A percentile compares a stretch with the other conserved stretches of the same genome.
phyloP scores from a whole-genome alignment of 2,329 filamentous ascomycete species.

The Monosporascus sp. region DNA sequence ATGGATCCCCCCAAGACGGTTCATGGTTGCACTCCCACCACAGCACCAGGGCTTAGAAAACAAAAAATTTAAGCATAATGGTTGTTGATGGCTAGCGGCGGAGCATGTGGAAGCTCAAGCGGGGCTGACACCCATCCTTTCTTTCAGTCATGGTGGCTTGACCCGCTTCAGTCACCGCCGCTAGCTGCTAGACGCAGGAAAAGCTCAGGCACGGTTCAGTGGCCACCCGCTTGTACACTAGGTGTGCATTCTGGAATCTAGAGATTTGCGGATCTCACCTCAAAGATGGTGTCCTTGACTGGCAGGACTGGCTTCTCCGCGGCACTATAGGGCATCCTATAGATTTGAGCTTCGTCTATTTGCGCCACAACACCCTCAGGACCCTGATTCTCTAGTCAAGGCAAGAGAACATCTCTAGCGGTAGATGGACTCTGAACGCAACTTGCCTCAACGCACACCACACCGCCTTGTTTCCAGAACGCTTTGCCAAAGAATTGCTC shows the following conservation, averaged over 20 bases:
- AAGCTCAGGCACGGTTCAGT: neutral
- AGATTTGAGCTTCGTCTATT: neutral
- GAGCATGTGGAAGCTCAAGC: neutral
- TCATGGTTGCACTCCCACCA: too few relatives aligned
- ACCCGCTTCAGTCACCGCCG: neutral
- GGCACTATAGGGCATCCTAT: neutral
- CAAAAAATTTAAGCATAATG: neutral
- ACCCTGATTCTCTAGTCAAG: conserved; percentile 12
- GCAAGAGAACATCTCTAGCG: conserved; percentile 14
- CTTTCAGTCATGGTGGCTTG: neutral
- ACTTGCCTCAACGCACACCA: conserved; percentile 8
- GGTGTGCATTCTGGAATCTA: too few relatives aligned
- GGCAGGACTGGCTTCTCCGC: too few relatives aligned
- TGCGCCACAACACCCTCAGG: conserved; percentile 1
- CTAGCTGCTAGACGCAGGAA: neutral
- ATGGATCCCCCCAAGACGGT: too few relatives aligned
- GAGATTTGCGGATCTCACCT: too few relatives aligned
- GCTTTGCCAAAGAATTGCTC: conserved; percentile 15
- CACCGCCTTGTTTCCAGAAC: conserved; percentile 26
- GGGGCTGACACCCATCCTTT: neutral
- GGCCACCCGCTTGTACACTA: neutral
- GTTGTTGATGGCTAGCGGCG: neutral
- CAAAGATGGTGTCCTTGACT: too few relatives aligned
- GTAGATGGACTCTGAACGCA: conserved; percentile 14
- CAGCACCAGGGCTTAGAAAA: too few relatives aligned